A percentile compares a stretch with the other conserved stretches of the same genome.
These are phyloP conservation scores for Russula earlei DNA, from an alignment of 768 basidiomycete genomes.

Conservation along the genomic window DNA sequence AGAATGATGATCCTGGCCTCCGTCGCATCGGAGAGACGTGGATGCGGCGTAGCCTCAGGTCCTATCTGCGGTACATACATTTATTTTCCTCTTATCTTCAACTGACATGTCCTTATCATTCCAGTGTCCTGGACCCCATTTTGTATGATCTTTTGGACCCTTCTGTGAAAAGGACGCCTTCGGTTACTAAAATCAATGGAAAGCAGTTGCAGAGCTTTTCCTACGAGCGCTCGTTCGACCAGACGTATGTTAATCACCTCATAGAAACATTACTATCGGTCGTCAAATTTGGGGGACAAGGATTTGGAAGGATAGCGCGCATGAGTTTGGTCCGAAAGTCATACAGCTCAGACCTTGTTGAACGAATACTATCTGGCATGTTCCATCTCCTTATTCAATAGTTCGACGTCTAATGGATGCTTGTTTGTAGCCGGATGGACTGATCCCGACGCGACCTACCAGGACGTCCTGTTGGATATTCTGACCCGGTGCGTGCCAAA, in stretches of 20 bases:
- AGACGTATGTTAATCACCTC: constrained; percentile 59
- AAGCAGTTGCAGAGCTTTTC: constrained; percentile 56
- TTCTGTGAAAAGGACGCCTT: constrained; percentile 43
- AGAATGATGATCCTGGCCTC: constrained; percentile 61
- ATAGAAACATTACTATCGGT: constrained; percentile 71
- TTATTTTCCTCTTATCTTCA: background rate
- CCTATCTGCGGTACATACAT: constrained; percentile 65
- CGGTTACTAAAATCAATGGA: constrained; percentile 45
- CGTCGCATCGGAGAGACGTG: constrained; percentile 87
- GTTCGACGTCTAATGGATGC: constrained; percentile 12
- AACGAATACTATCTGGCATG: constrained; percentile 54
- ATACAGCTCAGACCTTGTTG: constrained; percentile 49
- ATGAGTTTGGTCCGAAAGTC: constrained; percentile 55
- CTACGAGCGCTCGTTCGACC: constrained; percentile 73
- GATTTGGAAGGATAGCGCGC: constrained; percentile 68
- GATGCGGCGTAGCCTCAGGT: constrained; percentile 92
- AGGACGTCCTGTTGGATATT: constrained; percentile 68
- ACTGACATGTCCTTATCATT: constrained; percentile 1
- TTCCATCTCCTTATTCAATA: constrained; percentile 4
- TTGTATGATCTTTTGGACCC: constrained; percentile 71
- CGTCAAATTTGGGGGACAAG: constrained; percentile 82
- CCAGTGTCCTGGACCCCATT: constrained; percentile 84
- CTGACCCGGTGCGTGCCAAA: constrained; percentile 50
- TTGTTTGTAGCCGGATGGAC: constrained; percentile 11
- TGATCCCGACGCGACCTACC: constrained; percentile 54